Percentiles rank a stretch among this genome's conserved stretches.
These are phyloP conservation scores for Sordaria brevicollis DNA, from an alignment of 495 filamentous ascomycete genomes.

Conservation along the genomic window DNA sequence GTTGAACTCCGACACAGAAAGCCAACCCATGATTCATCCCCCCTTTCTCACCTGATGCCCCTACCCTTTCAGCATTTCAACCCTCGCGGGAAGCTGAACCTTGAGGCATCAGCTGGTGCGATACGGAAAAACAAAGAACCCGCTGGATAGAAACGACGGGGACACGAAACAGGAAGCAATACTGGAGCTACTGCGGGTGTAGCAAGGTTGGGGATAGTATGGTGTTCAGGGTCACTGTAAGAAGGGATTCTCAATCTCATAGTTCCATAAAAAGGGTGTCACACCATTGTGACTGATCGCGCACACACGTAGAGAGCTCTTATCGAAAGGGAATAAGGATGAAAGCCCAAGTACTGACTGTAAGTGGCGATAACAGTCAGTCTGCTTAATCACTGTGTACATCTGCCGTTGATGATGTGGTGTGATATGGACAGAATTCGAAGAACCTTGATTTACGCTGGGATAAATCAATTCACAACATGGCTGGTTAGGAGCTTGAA, in stretches of 20 bases:
- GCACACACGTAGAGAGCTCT: neutral
- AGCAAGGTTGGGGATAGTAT: neutral
- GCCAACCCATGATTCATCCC: no score
- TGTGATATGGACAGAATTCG: neutral
- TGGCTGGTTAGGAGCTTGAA: neutral
- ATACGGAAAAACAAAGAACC: neutral
- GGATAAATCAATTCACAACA: neutral
- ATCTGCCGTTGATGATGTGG: neutral
- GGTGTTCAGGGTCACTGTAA: neutral
- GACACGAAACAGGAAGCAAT: neutral
- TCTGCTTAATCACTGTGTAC: neutral
- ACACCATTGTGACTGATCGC: neutral
- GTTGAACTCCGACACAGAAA: no score
- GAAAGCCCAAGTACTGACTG: neutral
- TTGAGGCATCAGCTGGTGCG: neutral
- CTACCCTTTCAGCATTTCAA: neutral
- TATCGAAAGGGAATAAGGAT: neutral
- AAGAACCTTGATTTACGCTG: neutral
- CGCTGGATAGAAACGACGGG: neutral
- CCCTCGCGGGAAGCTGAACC: neutral
- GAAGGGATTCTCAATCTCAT: neutral
- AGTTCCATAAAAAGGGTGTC: neutral
- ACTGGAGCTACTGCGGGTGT: neutral
- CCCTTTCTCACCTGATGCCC: neutral
- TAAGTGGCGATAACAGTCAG: neutral